These are phyloP conservation scores for Sclerotinia subarctica DNA, from an alignment of 2,329 filamentous ascomycete species.

Conservation along the genomic window DNA sequence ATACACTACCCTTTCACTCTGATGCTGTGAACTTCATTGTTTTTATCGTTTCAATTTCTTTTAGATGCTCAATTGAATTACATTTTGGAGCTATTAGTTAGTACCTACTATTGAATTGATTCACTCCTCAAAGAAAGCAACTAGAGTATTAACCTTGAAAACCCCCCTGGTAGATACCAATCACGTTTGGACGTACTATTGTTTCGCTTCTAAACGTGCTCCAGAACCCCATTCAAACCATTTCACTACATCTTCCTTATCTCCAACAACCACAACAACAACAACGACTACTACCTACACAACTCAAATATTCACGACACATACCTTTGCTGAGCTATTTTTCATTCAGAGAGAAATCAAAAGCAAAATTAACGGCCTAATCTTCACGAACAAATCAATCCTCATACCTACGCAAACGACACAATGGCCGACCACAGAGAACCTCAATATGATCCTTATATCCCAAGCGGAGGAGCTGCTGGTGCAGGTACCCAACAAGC, in stretches of 20 bases:
- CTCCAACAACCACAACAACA: background rate
- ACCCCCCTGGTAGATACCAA: conserved; percentile 13
- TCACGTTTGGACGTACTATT: conserved; percentile 19
- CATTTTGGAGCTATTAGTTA: background rate
- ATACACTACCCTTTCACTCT: background rate
- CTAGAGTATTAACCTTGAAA: conserved; percentile 7
- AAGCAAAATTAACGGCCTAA: background rate
- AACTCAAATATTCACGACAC: background rate
- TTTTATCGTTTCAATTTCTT: background rate
- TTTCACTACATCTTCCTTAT: conserved; percentile 5
- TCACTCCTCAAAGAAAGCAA: conserved; percentile 8
- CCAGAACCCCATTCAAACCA: conserved; percentile 6
- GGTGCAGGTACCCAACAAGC: conserved; percentile 40
- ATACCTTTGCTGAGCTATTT: background rate
- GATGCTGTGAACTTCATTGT: background rate
- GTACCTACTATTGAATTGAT: background rate
- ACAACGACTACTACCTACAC: background rate
- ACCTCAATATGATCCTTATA: conserved; percentile 39
- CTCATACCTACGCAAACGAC: conserved; percentile 17
- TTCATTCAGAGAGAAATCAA: background rate
- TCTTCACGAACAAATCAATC: conserved; percentile 4
- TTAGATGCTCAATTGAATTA: background rate
- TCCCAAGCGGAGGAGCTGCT: conserved; percentile 32
- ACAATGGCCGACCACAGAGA: conserved; percentile 36
- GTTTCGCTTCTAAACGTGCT: conserved; percentile 20